phyloP scores from a whole-genome alignment of 106 monocot species.

The Platanthera guangdongensis region DNA sequence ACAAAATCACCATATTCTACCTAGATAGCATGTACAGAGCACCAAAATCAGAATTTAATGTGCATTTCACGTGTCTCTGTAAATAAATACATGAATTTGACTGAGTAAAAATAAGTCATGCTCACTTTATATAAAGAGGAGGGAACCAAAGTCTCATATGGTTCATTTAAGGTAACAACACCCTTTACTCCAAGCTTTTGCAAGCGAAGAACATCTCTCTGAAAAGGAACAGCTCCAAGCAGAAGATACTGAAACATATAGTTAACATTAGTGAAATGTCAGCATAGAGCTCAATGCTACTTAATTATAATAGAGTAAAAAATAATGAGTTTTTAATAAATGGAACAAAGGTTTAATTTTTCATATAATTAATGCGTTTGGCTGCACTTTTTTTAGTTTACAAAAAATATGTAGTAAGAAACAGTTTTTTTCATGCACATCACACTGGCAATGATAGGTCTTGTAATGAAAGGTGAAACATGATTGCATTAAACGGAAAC shows the following conservation, averaged over 20 bases:
- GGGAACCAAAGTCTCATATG: constrained; percentile 75
- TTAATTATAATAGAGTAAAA: too few relatives aligned
- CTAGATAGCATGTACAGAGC: background rate
- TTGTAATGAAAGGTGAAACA: too few relatives aligned
- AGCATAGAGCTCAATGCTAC: background rate
- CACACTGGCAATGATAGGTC: too few relatives aligned
- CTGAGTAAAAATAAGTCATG: background rate
- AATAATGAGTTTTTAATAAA: too few relatives aligned
- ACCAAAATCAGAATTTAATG: background rate
- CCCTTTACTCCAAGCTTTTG: constrained; percentile 56
- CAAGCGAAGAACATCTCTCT: constrained; percentile 56
- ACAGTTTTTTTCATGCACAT: too few relatives aligned
- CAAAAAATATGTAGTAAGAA: too few relatives aligned
- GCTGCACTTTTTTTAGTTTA: too few relatives aligned
- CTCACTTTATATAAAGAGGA: constrained; percentile 50
- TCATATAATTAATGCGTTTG: too few relatives aligned
- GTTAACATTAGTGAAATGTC: background rate
- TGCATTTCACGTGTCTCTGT: background rate
- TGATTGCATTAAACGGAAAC: too few relatives aligned
- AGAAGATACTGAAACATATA: constrained; percentile 35
- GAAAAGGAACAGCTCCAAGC: constrained; percentile 73
- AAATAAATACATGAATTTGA: background rate
- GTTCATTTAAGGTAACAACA: constrained; percentile 65
- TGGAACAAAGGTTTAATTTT: too few relatives aligned
- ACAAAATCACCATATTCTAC: background rate